Evolutionary conservation across 148 eudicot genomes (phyloP).

Genomic region (Nepenthes gracilis): DNA sequence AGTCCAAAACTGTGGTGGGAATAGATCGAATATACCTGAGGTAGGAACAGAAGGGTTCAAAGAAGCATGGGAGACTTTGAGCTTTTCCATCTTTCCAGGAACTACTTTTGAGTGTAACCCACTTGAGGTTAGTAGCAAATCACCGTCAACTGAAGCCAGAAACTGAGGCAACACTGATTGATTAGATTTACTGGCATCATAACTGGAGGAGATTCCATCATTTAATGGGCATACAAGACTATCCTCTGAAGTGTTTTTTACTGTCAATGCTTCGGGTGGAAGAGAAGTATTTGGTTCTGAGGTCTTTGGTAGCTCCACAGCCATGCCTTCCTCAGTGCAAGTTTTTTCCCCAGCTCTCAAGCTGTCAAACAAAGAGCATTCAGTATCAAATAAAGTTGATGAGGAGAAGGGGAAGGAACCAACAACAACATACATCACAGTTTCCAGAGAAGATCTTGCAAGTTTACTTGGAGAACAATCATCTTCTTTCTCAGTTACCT

Average conservation of each 20-base stretch:
- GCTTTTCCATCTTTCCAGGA: slow-evolving; percentile 11
- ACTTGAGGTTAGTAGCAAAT: slow-evolving; percentile 28
- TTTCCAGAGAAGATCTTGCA: slow-evolving; percentile 7
- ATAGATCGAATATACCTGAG: slow-evolving; percentile 15
- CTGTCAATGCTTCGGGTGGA: neutral
- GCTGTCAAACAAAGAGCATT: slow-evolving; percentile 11
- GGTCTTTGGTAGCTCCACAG: slow-evolving; percentile 8
- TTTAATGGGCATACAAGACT: slow-evolving; percentile 15
- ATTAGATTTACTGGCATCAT: slow-evolving; percentile 10
- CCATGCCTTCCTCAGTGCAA: slow-evolving; percentile 8
- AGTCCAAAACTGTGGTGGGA: too few relatives aligned
- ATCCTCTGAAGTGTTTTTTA: slow-evolving; percentile 7
- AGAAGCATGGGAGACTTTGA: slow-evolving; percentile 6
- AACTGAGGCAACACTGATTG: slow-evolving; percentile 9
- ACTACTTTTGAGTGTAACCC: slow-evolving; percentile 13
- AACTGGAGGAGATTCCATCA: slow-evolving; percentile 2
- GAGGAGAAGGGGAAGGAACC: neutral
- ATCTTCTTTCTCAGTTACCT: slow-evolving; percentile 10
- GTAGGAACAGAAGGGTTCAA: slow-evolving; percentile 19
- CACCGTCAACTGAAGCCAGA: slow-evolving; percentile 16
- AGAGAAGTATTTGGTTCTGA: slow-evolving; percentile 6
- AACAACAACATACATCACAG: slow-evolving; percentile 11
- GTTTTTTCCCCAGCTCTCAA: slow-evolving; percentile 4
- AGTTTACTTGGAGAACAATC: slow-evolving; percentile 8
- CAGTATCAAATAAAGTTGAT: slow-evolving; percentile 2